Percentiles rank a stretch among this genome's conserved stretches.
These are phyloP conservation scores for Nakazawaea molendinolei DNA, from an alignment of 805 yeast species.

Conservation along the genomic window DNA sequence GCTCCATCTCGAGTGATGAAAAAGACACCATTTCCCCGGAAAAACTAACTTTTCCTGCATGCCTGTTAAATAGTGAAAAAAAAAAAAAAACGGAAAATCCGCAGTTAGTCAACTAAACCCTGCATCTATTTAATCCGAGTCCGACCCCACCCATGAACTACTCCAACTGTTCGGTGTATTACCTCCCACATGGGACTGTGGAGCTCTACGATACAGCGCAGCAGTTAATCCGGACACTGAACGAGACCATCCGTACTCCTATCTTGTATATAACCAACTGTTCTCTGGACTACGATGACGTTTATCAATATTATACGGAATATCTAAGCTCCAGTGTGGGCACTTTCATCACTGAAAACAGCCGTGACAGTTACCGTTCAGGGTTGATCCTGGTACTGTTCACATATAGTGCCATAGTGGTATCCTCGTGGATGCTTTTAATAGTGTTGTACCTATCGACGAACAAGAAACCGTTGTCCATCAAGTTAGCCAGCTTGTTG, in stretches of 20 bases:
- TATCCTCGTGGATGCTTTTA: slow-evolving; percentile 67
- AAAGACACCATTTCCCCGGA: too few relatives aligned
- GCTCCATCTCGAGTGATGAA: background rate
- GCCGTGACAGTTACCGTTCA: slow-evolving; percentile 27
- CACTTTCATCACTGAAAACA: background rate
- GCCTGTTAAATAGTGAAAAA: too few relatives aligned
- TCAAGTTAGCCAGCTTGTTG: slow-evolving; percentile 51
- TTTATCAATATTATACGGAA: background rate
- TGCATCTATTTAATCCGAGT: too few relatives aligned
- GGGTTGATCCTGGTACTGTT: slow-evolving; percentile 40
- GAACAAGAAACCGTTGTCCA: slow-evolving; percentile 49
- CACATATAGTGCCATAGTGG: slow-evolving; percentile 47
- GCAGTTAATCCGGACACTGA: slow-evolving; percentile 14
- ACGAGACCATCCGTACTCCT: slow-evolving; percentile 25
- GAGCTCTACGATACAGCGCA: slow-evolving; percentile 17
- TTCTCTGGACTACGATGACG: slow-evolving; percentile 15
- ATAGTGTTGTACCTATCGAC: slow-evolving; percentile 48
- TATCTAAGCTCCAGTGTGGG: slow-evolving; percentile 1
- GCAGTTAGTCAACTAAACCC: too few relatives aligned
- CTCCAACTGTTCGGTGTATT: slow-evolving; percentile 32
- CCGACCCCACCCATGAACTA: too few relatives aligned
- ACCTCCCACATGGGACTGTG: slow-evolving; percentile 28
- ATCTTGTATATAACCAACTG: slow-evolving; percentile 45
- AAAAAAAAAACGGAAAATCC: too few relatives aligned
- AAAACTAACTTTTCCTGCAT: too few relatives aligned